Evolutionary conservation across 1,284 basidiomycete species (phyloP).

Genomic region (Pseudozyma tsukubaensis): DNA sequence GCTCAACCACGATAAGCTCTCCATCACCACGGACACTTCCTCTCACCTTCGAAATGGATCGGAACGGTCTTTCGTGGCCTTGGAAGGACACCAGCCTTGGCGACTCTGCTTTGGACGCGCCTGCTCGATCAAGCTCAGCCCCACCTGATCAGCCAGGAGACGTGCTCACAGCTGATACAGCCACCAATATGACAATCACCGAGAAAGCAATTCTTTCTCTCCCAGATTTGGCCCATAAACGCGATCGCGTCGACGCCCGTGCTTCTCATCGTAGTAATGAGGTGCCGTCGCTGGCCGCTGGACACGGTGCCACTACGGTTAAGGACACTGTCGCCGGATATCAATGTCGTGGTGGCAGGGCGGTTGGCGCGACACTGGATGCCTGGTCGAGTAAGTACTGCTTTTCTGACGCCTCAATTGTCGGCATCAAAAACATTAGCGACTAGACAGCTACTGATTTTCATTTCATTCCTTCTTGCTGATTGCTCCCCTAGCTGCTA

Average conservation of each 20-base stretch:
- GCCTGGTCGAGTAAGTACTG: constrained; percentile 1
- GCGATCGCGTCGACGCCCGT: neutral
- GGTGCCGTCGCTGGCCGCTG: neutral
- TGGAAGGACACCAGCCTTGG: neutral
- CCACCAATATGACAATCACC: neutral
- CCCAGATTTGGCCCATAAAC: neutral
- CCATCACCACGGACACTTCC: neutral
- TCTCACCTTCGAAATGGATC: constrained; percentile 11
- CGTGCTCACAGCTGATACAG: neutral
- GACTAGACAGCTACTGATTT: neutral
- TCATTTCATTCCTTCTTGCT: neutral
- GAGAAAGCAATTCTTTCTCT: neutral
- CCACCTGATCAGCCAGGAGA: constrained; percentile 2
- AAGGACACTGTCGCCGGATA: neutral
- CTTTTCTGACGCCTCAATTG: too few species aligned
- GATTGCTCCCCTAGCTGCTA: neutral
- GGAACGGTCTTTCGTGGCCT: neutral
- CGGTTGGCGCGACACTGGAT: neutral
- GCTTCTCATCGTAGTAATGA: neutral
- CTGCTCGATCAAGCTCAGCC: constrained; percentile 18
- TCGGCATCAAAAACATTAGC: too few species aligned
- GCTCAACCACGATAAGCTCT: neutral
- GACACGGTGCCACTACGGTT: too few species aligned
- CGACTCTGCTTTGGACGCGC: neutral
- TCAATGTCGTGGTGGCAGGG: neutral